Evolutionary conservation across 768 basidiomycete genomes (phyloP), one percentile per base, ranked within the genome.

Genomic region (Stropharia rugosoannulata): DNA sequence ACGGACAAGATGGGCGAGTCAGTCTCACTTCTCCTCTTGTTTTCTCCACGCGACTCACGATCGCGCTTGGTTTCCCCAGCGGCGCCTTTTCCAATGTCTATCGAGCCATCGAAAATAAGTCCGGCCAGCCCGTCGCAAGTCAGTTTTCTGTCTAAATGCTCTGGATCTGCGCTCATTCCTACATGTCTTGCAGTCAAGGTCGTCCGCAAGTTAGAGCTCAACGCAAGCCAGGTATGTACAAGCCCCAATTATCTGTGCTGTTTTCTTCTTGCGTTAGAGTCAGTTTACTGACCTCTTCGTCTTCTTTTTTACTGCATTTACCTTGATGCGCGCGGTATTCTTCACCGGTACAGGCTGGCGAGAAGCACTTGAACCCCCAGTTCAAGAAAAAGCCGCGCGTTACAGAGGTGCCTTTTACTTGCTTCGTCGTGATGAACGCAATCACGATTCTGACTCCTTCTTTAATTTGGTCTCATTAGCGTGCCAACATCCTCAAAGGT

Each of bases 51-150:
- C 36, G 29, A 32, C 29, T 18, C 49, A 70, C 56, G 45, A 49
- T 27, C 39, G 42, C 18, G 47, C 29, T 25, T 45, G 6, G 35
- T 25, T 44, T 15, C 19, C 19, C 40, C 64, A 92, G 87, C 64
- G 96, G 96, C 57, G 96, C 96, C 41, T 99, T 99, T 70, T 98
- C 95, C n/a, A 93, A 97, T 67, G 96, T 99, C 8, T 99, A 96
- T 80, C 92, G 91, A 68, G 96, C 94, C 12, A 63, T 89, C 52
- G 90, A 98, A 68, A 78, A 83, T 46, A 75, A 78, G 37, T 87
- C 86, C 10, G 86, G 86, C 40, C 80, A 86, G 65, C 89, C 86
- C 70, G 88, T 95, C 42, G 95, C 95, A 61, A 88, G 95, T 88
- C 68, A 62, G 81, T 79, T 19, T 29, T 22, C 55, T 54, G 59